phyloP scores from a whole-genome alignment of 2,329 filamentous ascomycete species.

The Huntiella savannae region DNA sequence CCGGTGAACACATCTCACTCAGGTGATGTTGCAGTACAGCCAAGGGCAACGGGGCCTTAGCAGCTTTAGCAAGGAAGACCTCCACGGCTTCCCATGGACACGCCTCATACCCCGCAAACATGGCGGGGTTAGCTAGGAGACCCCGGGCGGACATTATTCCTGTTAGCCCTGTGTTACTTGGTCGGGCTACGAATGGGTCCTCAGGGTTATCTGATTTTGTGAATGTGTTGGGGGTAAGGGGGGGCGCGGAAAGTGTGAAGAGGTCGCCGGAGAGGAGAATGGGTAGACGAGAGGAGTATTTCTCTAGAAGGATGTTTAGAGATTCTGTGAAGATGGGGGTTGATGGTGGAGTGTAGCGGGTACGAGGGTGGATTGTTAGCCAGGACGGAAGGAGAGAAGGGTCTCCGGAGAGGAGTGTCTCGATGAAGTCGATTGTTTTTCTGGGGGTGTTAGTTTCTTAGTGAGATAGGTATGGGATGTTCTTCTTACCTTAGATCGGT shows the following conservation, averaged over 20 bases:
- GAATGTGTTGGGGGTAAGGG: conserved; percentile 16
- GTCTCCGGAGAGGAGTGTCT: conserved; percentile 37
- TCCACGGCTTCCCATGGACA: conserved; percentile 46
- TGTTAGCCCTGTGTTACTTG: conserved; percentile 29
- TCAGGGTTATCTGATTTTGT: conserved; percentile 16
- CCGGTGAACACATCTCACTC: conserved; percentile 44
- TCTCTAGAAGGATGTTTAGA: conserved; percentile 34
- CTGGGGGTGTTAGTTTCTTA: conserved; percentile 15
- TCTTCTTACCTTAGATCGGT: conserved; percentile 34
- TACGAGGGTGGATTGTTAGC: conserved; percentile 52
- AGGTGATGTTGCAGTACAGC: conserved; percentile 48
- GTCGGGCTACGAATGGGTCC: conserved; percentile 15
- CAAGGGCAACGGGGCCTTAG: conserved; percentile 38
- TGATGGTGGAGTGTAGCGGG: conserved; percentile 38
- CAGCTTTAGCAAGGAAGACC: conserved; percentile 39
- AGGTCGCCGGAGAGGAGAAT: conserved; percentile 52
- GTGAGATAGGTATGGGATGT: background rate
- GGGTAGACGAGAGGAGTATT: conserved; percentile 35
- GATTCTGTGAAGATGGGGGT: conserved; percentile 42
- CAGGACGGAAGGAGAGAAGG: conserved; percentile 37
- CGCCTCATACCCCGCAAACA: conserved; percentile 37
- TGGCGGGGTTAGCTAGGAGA: conserved; percentile 45
- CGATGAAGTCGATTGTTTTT: conserved; percentile 41
- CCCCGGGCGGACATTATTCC: conserved; percentile 55
- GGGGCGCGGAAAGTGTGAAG: conserved; percentile 34